Percentiles rank a stretch among this genome's conserved stretches.
Evolutionary conservation across 139 green algal genomes (phyloP).

Genomic region (Zygnema circumcarinatum): DNA sequence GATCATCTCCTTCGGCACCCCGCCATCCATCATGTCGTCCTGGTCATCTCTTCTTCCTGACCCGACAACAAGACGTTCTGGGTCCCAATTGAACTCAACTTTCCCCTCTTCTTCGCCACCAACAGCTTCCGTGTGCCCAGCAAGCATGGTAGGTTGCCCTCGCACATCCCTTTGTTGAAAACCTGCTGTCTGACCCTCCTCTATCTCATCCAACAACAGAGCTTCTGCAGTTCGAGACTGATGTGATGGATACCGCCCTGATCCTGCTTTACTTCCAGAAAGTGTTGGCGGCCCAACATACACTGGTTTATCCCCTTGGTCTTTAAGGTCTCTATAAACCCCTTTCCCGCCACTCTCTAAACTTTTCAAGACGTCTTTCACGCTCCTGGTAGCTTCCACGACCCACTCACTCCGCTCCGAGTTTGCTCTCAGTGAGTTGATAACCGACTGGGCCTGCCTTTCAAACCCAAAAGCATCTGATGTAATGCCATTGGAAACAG

Average conservation of each 20-base stretch:
- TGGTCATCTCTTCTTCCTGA: not conserved
- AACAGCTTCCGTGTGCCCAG: not conserved
- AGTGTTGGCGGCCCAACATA: not conserved
- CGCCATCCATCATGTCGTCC: not conserved
- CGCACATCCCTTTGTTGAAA: not conserved
- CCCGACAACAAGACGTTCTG: not conserved
- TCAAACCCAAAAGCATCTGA: not conserved
- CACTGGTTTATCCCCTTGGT: not conserved
- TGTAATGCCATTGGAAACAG: not conserved
- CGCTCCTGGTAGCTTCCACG: not conserved
- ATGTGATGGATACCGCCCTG: no score
- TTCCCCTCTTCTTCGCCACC: not conserved
- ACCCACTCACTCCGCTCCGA: not conserved
- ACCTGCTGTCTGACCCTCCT: not conserved
- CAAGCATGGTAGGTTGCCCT: not conserved
- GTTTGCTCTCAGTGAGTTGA: no score
- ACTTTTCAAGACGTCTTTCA: not conserved
- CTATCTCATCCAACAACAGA: not conserved
- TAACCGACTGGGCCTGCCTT: not conserved
- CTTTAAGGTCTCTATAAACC: not conserved
- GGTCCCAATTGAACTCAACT: not conserved
- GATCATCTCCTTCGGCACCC: not conserved
- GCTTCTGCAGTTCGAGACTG: not conserved
- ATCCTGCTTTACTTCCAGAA: not conserved
- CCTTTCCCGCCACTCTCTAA: not conserved